These are phyloP conservation scores for Myochromella boudieri DNA, from an alignment of 768 basidiomycete genomes.

Conservation along the genomic window DNA sequence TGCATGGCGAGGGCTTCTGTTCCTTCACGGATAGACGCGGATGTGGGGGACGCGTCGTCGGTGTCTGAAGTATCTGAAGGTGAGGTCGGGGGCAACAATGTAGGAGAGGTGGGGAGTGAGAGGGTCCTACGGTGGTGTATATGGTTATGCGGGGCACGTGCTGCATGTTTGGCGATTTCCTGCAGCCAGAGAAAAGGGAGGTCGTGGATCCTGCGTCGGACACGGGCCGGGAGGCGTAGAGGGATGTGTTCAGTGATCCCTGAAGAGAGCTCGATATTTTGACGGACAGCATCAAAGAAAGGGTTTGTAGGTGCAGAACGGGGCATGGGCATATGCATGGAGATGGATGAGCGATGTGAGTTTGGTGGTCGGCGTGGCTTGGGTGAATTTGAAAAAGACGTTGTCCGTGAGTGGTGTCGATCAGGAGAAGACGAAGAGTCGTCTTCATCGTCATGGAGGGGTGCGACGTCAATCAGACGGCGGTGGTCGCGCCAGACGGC, in stretches of 20 bases:
- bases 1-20: constrained; percentile 85
- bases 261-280: constrained; percentile 78
- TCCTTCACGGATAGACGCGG: constrained; percentile 57
- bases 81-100: constrained; percentile 18
- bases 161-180: constrained; percentile 51
- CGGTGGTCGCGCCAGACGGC: constrained; percentile 57
- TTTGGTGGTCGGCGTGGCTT: constrained; percentile 29
- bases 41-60: constrained; percentile 25
- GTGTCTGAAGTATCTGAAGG: constrained; percentile 28
- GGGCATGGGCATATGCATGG: constrained; percentile 9
- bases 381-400: constrained; percentile 56
- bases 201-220: constrained; percentile 62
- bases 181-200: constrained; percentile 81
- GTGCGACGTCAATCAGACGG: constrained; percentile 51
- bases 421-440: constrained; percentile 27
- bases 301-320: constrained; percentile 64
- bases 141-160: constrained; percentile 13
- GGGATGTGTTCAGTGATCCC: constrained; percentile 82
- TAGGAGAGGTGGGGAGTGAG: constrained; percentile 1
- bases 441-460: constrained; percentile 52
- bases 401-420: constrained; percentile 46
- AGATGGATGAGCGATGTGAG: constrained; percentile 6
- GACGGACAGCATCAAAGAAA: constrained; percentile 93
- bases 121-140: constrained; percentile 14
- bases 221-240: constrained; percentile 51